phyloP scores from a whole-genome alignment of 1,284 basidiomycete genomes.

The Sparassis latifolia region DNA sequence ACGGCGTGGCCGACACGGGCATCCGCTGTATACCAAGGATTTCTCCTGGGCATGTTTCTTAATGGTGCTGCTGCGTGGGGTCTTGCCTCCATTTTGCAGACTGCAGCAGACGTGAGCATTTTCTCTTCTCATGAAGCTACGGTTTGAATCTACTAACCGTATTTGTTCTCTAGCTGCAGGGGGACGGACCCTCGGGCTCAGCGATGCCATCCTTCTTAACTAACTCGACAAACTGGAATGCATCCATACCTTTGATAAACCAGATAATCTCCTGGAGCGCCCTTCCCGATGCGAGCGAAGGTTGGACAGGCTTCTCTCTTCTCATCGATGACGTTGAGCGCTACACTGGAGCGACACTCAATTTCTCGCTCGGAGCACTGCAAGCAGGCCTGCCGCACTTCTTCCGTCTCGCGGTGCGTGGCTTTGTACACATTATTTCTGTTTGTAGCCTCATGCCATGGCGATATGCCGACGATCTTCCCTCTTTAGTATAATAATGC shows the following conservation, averaged over 20 bases:
- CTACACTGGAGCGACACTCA: constrained; percentile 59
- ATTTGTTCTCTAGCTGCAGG: constrained; percentile 44
- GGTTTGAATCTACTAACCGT: constrained; percentile 3
- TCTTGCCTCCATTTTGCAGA: constrained; percentile 77
- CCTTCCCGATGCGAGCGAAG: constrained; percentile 36
- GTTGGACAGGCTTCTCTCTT: constrained; percentile 76
- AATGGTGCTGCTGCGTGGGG: constrained; percentile 76
- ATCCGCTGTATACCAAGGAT: constrained; percentile 74
- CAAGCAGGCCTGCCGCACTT: constrained; percentile 68
- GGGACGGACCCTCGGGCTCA: constrained; percentile 69
- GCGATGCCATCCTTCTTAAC: constrained; percentile 69
- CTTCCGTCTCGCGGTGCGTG: constrained; percentile 77
- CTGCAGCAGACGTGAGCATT: constrained; percentile 53
- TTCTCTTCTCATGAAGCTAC: constrained; percentile 7
- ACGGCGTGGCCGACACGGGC: constrained; percentile 79
- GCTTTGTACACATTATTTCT: not conserved
- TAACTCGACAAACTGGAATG: constrained; percentile 59
- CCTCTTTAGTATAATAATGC: constrained; percentile 43
- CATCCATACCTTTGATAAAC: constrained; percentile 45
- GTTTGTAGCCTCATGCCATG: constrained; percentile 4
- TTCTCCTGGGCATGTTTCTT: constrained; percentile 78
- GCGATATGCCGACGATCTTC: too few species aligned
- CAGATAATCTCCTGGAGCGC: constrained; percentile 60
- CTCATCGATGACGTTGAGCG: constrained; percentile 83
- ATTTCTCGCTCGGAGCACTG: constrained; percentile 61